Evolutionary conservation across 2,329 filamentous ascomycete species (phyloP), one percentile per base, ranked within the genome.

Genomic region (Colletotrichum incanum): DNA sequence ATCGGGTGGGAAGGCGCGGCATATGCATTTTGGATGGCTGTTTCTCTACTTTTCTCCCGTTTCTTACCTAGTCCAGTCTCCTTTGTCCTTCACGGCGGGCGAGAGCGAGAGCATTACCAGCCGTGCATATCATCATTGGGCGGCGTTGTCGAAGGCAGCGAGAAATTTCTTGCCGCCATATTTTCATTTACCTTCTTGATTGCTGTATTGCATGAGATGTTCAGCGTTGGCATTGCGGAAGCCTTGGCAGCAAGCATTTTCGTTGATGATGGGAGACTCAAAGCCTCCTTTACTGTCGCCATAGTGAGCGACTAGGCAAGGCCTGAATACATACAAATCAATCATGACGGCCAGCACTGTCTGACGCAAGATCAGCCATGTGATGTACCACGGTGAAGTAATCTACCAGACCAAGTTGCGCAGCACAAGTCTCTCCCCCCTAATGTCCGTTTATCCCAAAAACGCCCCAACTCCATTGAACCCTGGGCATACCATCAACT

Each of bases 41-140:
- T 41, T 54, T n/a, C 14, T 34, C 20, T 47, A 16, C 11, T 39
- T 14, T 31, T 20, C 45, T 23, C 23, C 16, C 47, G 16, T 50
- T 34, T 16, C 50, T 39, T 26, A 31, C n/a, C 26, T 39, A 41
- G 18, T 58, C 43, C 28, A 23, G 37, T 62, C 50, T 58, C 26
- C 50, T 47, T 47, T 65, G 62, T 56, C 28, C 26, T 56, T 18
- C 39, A 65, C 47, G 65, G 58, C 43, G 37, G 58, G 50, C 26
- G 50, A 63, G 34, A 41, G 37, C n/a, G 28, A 49, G 43, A 72
- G 58, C 65, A 59, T 63, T 20, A 26, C 34, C 26, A 47, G 52
- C 65, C 65, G 59, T 64, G 58, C 69, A 59, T 69, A 39, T 60
- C 45, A 47, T 60, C 59, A 72, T 69, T 69, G 69, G 69, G 69